phyloP scores from a whole-genome alignment of 345 rosid genomes.

The Heritiera littoralis region DNA sequence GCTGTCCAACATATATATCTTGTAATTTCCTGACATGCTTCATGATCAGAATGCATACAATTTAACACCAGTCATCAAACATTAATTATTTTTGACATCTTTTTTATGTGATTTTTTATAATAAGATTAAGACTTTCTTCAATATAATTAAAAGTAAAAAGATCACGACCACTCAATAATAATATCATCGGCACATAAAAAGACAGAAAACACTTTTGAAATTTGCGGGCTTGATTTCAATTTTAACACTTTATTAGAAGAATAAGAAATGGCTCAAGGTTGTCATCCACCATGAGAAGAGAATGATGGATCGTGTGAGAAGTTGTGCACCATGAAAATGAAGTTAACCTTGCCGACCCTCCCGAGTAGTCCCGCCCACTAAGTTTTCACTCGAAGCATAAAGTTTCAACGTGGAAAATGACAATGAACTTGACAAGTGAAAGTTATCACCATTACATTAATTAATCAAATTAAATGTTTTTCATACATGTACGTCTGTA shows the following conservation, averaged over 20 bases:
- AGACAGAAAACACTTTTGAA: background rate
- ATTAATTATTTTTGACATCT: background rate
- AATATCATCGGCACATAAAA: background rate
- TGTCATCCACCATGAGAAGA: background rate
- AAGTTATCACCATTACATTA: no score
- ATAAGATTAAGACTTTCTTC: background rate
- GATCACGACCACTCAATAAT: background rate
- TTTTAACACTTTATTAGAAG: background rate
- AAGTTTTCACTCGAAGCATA: no score
- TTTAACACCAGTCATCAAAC: background rate
- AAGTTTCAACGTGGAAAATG: background rate
- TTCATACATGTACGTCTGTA: no score
- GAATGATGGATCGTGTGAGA: no score
- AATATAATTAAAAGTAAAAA: background rate
- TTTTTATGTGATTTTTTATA: background rate
- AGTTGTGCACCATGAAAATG: no score
- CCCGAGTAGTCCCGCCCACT: background rate
- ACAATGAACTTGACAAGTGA: background rate
- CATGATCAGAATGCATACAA: background rate
- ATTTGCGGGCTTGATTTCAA: constrained; percentile 6
- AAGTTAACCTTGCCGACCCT: background rate
- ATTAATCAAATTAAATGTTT: no score
- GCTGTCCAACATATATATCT: background rate
- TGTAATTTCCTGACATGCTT: background rate
- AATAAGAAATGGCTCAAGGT: background rate